These are phyloP conservation scores for Talinum fruticosum DNA, from an alignment of 148 eudicot genomes.

Conservation along the genomic window DNA sequence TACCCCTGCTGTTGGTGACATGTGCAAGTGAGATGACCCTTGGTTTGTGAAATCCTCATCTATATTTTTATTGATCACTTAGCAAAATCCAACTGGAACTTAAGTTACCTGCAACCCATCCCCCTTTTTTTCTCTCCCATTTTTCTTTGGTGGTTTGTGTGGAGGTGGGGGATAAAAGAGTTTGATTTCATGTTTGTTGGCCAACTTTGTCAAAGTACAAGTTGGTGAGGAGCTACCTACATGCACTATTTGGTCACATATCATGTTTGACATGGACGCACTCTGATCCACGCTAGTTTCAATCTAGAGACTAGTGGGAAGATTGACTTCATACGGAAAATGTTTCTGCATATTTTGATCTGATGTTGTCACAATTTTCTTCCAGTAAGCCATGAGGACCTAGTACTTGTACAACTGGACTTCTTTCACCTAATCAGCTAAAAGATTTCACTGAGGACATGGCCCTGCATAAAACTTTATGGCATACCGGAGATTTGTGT, in stretches of 20 bases:
- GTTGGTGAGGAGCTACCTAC: neutral
- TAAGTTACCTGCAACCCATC: neutral
- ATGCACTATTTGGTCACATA: neutral
- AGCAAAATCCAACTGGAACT: neutral
- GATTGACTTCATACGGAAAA: neutral
- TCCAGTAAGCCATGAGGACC: neutral
- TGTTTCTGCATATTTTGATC: neutral
- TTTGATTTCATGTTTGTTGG: neutral
- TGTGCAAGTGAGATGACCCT: neutral
- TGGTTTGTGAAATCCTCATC: neutral
- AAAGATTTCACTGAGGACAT: neutral
- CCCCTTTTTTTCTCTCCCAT: neutral
- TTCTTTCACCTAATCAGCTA: neutral
- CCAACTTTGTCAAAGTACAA: neutral
- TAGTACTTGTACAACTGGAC: neutral
- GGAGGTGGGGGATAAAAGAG: neutral
- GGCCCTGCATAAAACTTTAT: neutral
- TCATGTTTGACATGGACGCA: neutral
- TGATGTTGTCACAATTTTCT: neutral
- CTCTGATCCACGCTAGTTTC: neutral
- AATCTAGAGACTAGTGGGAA: neutral
- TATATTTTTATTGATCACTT: neutral
- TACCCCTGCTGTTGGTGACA: neutral
- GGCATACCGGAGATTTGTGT: neutral
- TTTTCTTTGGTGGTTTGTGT: neutral